Evolutionary conservation across 1,139 yeast species (phyloP).

Genomic region (Sugiyamaella novakii): DNA sequence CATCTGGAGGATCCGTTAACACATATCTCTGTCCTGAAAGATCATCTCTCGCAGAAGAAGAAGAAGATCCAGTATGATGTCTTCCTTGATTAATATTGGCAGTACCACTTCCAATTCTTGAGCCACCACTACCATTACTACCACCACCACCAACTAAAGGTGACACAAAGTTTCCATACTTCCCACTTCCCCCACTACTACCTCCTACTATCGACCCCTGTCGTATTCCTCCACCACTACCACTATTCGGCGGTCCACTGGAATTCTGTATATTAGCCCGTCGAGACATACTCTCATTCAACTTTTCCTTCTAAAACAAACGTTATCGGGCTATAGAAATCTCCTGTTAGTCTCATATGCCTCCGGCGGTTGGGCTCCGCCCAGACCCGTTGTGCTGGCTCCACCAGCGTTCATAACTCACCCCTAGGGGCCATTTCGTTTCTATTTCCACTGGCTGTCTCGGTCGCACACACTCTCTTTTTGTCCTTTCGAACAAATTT

Average conservation of each 20-base stretch:
- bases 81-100: slow-evolving; percentile 1
- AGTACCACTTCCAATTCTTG: slow-evolving; percentile 1
- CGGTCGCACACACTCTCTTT: no score
- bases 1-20: slow-evolving; percentile 39
- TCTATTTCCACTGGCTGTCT: not conserved
- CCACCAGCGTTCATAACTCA: not conserved
- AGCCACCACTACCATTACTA: not conserved
- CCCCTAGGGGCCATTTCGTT: slow-evolving; percentile 10
- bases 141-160: not conserved
- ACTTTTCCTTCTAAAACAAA: not conserved
- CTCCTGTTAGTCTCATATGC: not conserved
- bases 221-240: not conserved
- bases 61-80: slow-evolving; percentile 1
- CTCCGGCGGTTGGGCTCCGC: not conserved
- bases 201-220: not conserved
- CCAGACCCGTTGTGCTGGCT: slow-evolving; percentile 1
- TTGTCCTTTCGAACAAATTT: no score
- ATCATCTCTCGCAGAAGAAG: slow-evolving; percentile 29
- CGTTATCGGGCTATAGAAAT: not conserved
- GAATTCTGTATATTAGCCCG: slow-evolving; percentile 9
- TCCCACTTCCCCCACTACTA: slow-evolving; percentile 2
- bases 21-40: slow-evolving; percentile 31
- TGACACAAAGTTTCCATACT: slow-evolving; percentile 11
- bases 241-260: slow-evolving; percentile 11
- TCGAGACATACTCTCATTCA: slow-evolving; percentile 1